Base-by-base conservation (phyloP, 768 basidiomycete genomes). In the Hypholoma sublateritium region DNA sequence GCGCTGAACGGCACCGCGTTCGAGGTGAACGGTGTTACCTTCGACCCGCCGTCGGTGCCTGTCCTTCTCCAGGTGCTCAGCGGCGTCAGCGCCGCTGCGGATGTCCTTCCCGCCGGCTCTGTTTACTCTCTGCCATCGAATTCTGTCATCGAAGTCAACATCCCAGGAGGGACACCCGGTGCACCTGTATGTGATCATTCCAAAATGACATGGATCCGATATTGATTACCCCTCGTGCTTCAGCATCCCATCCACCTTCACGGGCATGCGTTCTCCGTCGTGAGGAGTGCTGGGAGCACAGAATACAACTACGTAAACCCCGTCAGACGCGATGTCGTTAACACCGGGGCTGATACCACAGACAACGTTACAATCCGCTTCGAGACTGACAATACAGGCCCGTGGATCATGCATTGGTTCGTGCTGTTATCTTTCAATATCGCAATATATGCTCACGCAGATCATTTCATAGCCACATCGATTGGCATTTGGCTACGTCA, bases 361-460 rank as follows among this genome's bases (percentile, higher is more conserved):
- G 76, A 77, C 57, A 72, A 74, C 17, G 77, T 80, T 24, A 80
- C 79, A 6, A 75, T 89, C 48, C 77, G 85, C 34, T 87, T 84
- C 72, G 65, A 69, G 22, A 82, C 87, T 1, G 83, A 89, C 67
- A 89, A 87, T 69, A 73, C 83, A n/a, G 85, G 85, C 16, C 80
- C 80, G 19, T 84, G 83, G 77, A 65, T 73, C 44, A 53, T 73
- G 45, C 69, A 70, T 55, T 72, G 71, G 70, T 71, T 24, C 14
- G 69, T 56, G 17, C n/a, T 39, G n/a, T n/a, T 21, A 4, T 53
- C 17, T 16, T 21, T 24, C 5, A 36, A 13, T 25, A 24, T 12
- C 45, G 4, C 11, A 14, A 47, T 32, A 3, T 32, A 4, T 3
- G 8, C 32, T 45, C 1, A 22, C n/a, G 25, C 39, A n/a, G 41